Conservation (phyloP, 1,284 basidiomycete species). For the Fomes fomentarius region DNA sequence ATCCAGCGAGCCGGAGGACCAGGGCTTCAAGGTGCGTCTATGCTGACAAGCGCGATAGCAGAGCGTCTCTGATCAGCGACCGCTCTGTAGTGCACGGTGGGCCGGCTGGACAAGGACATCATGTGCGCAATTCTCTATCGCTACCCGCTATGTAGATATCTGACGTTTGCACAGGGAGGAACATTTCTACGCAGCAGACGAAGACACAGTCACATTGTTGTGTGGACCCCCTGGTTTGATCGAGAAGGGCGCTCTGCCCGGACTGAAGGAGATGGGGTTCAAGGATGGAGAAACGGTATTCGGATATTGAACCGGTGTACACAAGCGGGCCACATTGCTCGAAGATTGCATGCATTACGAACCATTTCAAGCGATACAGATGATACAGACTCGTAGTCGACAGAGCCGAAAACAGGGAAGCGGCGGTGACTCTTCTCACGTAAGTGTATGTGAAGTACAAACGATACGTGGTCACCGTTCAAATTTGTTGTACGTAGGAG, state of each 20-base stretch:
- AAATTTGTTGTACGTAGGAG: not conserved
- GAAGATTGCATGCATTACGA: not conserved
- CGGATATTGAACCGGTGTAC: conserved; percentile 17
- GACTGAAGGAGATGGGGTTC: conserved; percentile 26
- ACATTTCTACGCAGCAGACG: conserved; percentile 21
- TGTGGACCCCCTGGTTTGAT: conserved; percentile 28
- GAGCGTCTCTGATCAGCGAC: not conserved
- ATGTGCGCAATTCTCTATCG: conserved; percentile 15
- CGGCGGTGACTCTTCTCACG: no score
- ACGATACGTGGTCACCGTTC: not conserved
- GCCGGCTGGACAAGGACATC: conserved; percentile 18
- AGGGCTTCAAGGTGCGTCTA: conserved; percentile 16
- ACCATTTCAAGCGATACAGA: not conserved
- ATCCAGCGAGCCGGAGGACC: conserved; percentile 17
- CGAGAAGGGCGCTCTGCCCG: conserved; percentile 25
- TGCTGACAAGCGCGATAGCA: not conserved
- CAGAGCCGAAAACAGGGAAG: no score
- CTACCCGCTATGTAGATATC: not conserved
- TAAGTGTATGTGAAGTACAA: not conserved
- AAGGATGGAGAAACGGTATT: conserved; percentile 25
- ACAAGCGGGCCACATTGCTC: no score
- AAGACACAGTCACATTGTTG: conserved; percentile 19
- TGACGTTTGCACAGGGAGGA: conserved; percentile 15
- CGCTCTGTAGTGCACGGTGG: conserved; percentile 14
- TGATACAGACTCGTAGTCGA: not conserved